Base-by-base conservation (phyloP, 2,329 filamentous ascomycete genomes). In the Alternaria incomplexa region DNA sequence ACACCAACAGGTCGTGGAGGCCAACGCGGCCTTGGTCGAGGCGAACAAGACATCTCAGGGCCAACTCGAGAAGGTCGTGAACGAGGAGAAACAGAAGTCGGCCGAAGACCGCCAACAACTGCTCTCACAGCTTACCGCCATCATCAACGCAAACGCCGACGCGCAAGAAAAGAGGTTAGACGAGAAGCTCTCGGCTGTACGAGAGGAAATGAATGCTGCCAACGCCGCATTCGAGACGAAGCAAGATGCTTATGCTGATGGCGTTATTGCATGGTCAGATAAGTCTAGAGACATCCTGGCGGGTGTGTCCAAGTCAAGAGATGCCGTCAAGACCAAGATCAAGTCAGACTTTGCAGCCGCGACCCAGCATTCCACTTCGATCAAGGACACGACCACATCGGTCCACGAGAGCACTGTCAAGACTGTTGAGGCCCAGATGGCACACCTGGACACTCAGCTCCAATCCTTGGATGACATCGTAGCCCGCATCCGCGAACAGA, bases 381-480 rank as follows among this genome's bases (percentile, higher is more conserved):
- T 99, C 71, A 92, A 95, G 70, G 86, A 87, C 8, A 92, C 92
- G 0, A 94, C 95, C 0, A 91, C 92, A 71, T 92, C 92, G 3
- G 93, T 98, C 1, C 94, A 99, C 70, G 91, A 91, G 32, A 92
- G 97, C 80, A 97, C 95, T 0, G 89, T 97, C 28, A 90, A 90
- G 7, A 95, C 96, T 61, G 94, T 98, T 12, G 92, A 95, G 73
- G 90, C 91, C 61, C 96, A 99, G 81, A 92, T 96, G 82, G 86
- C 88, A 59, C 92, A 97, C 69, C 91, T 99, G 75, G 90, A 92
- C 64, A 87, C 85, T n/a, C 93, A 98, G 79, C 94, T 99, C 87
- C 88, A 90, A 60, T 92, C 93, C 1, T 86, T 99, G 8, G 95
- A 98, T 73, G 92, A 95, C 68, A 97, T 97, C 72, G 93, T 98